A percentile compares a stretch with the other conserved stretches of the same genome.
Evolutionary conservation across 805 yeast species (phyloP).

Genomic region (Pichia pseudocactophila): DNA sequence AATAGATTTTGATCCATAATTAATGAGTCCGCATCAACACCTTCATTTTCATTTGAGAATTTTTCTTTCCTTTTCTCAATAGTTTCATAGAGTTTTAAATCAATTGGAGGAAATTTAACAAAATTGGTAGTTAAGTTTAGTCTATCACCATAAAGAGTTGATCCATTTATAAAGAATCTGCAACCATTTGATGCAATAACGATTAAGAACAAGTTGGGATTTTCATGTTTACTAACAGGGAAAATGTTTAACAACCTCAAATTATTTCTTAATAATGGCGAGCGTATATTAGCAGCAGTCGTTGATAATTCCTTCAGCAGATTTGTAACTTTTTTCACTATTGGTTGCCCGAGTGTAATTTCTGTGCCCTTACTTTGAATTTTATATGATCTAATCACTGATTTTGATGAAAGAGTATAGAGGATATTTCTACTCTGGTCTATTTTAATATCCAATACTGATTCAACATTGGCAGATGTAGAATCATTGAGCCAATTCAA

Average conservation of each 20-base stretch:
- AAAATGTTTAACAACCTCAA: conserved; percentile 56
- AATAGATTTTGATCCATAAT: not conserved
- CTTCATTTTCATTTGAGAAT: conserved; percentile 28
- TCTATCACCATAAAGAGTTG: conserved; percentile 29
- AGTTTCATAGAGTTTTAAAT: conserved; percentile 23
- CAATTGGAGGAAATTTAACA: conserved; percentile 40
- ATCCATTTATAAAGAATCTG: conserved; percentile 56
- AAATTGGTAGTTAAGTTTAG: conserved; percentile 28
- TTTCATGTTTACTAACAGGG: conserved; percentile 54
- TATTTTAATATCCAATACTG: conserved; percentile 52
- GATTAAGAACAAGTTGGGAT: conserved; percentile 59
- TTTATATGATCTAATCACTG: conserved; percentile 73
- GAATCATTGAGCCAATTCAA: conserved; percentile 20
- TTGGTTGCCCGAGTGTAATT: conserved; percentile 22
- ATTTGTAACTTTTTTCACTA: conserved; percentile 35
- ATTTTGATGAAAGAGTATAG: conserved; percentile 74
- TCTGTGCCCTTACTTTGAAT: conserved; percentile 35
- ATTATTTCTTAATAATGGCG: conserved; percentile 43
- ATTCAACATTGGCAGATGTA: conserved; percentile 31
- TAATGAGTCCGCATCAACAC: conserved; percentile 2
- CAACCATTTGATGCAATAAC: conserved; percentile 82
- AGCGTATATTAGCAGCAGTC: conserved; percentile 30
- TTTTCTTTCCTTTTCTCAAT: conserved; percentile 30
- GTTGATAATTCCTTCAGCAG: conserved; percentile 40
- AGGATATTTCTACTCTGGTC: conserved; percentile 73